Base-by-base conservation (phyloP, 2,329 filamentous ascomycete species). In the Exophiala aquamarina region DNA sequence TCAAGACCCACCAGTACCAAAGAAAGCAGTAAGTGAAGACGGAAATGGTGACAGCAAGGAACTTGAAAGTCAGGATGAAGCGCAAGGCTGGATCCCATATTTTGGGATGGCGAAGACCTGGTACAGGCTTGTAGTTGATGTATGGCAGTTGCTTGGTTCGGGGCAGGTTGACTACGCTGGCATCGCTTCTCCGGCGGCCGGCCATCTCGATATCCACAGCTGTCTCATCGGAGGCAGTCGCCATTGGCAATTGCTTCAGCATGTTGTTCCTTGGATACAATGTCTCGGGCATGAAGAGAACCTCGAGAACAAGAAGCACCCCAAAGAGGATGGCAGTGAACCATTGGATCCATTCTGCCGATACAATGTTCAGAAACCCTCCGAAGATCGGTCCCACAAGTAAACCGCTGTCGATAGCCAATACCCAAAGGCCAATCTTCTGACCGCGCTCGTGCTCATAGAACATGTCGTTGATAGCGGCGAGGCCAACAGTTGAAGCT, bases 1-100 rank as follows among this genome's bases (percentile, higher is more conserved):
- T 73, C 9, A 78, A 52, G 4, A 78, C 66, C 76, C 77, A 81
- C 76, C 76, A 81, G 58, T 81, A 81, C 72, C 76, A 78, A 2
- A 67, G 59, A 52, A 78, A 80, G 53, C 69, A 74, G 61, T 77
- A 82, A 7, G 69, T 67, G 7, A 74, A 50, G 3, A 79, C 66
- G 2, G 71, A 61, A 7, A 79, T 62, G 0, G 68, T 63, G 1
- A 81, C 68, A 3, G 68, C 69, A 2, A 68, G 65, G 53, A 71
- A 74, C 45, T 66, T 68, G 57, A 74, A 79, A 2, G 72, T 73
- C 47, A 70, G 66, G 31, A 68, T 38, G 54, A 79, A 78, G 4
- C 74, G 68, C 13, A 70, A 49, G 3, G 72, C 40, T 0, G 74
- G 68, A 42, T 72, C 72, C 63, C 69, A 78, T 1, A 69, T 57